Conservation (phyloP, 352 stramenopile species). For the Globisporangium irregulare region DNA sequence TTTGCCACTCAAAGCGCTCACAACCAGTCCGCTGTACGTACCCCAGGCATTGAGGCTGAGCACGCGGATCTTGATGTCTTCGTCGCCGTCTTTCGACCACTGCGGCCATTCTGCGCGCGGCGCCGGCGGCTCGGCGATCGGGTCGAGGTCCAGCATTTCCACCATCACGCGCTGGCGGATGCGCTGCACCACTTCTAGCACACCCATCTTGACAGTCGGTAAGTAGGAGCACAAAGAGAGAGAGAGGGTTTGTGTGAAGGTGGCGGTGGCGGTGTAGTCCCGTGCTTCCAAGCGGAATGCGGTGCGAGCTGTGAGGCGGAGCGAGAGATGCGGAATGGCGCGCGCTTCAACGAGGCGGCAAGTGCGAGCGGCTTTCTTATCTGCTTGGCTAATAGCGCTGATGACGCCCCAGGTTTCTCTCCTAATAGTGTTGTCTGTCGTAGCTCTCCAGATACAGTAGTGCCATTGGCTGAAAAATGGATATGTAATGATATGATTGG, state of each 20-base stretch:
- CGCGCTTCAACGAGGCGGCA: background rate
- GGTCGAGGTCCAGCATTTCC: slow-evolving; percentile 58
- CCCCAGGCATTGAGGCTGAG: slow-evolving; percentile 80
- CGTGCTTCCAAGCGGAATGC: background rate
- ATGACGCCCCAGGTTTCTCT: background rate
- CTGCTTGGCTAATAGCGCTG: background rate
- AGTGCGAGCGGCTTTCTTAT: background rate
- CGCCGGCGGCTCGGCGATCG: slow-evolving; percentile 40
- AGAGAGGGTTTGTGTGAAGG: background rate
- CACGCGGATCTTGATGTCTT: slow-evolving; percentile 44
- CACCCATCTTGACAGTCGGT: slow-evolving; percentile 22
- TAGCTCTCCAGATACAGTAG: background rate
- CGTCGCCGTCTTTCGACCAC: slow-evolving; percentile 20
- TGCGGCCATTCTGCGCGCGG: slow-evolving; percentile 32
- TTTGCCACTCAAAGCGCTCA: background rate
- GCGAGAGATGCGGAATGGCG: slow-evolving; percentile 2
- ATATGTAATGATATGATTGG: background rate
- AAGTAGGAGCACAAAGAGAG: background rate
- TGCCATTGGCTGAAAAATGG: background rate
- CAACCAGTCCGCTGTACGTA: slow-evolving; percentile 20
- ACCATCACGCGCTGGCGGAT: slow-evolving; percentile 54
- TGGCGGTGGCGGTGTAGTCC: background rate
- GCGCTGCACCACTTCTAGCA: slow-evolving; percentile 30
- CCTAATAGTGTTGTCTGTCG: background rate
- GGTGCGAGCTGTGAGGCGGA: background rate